These are phyloP conservation scores for Scheffersomyces stambukii DNA, from an alignment of 1,139 yeast genomes.

Conservation along the genomic window DNA sequence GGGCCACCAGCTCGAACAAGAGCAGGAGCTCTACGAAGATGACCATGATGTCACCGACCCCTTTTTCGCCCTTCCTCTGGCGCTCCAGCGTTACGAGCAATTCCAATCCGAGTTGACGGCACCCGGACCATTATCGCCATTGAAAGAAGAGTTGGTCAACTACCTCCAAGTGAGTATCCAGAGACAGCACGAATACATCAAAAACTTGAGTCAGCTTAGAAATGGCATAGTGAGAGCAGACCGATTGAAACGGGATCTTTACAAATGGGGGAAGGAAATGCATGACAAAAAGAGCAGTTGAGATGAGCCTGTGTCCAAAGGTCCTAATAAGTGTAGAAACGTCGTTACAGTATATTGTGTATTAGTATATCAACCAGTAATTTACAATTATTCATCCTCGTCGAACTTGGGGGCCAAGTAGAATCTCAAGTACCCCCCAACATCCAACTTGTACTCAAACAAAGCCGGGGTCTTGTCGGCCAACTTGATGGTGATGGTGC, in stretches of 20 bases:
- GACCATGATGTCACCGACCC: constrained; percentile 28
- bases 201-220: constrained; percentile 69
- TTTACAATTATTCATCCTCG: constrained; percentile 61
- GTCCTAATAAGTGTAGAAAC: not conserved
- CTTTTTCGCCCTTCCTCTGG: constrained; percentile 35
- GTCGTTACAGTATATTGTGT: constrained; percentile 1
- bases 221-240: constrained; percentile 76
- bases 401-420: constrained; percentile 97
- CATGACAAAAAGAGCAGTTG: constrained; percentile 52
- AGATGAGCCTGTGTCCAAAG: not conserved
- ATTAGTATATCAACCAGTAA: not conserved
- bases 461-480: constrained; percentile 92
- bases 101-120: constrained; percentile 24
- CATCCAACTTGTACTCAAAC: constrained; percentile 85
- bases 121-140: constrained; percentile 18
- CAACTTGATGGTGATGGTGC: constrained; percentile 75
- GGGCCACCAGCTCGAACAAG: constrained; percentile 37
- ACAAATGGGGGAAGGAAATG: constrained; percentile 84
- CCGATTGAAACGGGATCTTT: constrained; percentile 62
- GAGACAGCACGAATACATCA: constrained; percentile 84
- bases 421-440: constrained; percentile 88
- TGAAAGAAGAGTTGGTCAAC: constrained; percentile 42
- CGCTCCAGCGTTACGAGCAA: constrained; percentile 33
- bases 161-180: constrained; percentile 57
- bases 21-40: constrained; percentile 38